These are phyloP conservation scores for Eucalyptus cloeziana DNA, from an alignment of 345 rosid genomes.

Conservation along the genomic window DNA sequence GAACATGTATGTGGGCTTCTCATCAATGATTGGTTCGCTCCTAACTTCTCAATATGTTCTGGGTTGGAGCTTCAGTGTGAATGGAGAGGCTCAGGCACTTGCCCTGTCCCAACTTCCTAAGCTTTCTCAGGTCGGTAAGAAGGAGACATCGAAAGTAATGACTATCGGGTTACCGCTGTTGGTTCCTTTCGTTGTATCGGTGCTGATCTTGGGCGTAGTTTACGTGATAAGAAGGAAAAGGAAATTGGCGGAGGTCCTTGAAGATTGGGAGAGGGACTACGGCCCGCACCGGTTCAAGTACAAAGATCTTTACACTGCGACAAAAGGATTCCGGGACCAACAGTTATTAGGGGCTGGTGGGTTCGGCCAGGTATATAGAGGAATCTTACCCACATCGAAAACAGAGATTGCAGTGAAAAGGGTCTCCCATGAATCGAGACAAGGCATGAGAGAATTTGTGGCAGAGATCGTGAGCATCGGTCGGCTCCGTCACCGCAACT, in stretches of 20 bases:
- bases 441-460: too few species aligned
- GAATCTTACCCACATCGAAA: slow-evolving; percentile 30
- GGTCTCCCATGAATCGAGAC: too few species aligned
- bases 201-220: background rate
- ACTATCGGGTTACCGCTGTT: slow-evolving; percentile 40
- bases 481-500: background rate
- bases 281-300: slow-evolving; percentile 48
- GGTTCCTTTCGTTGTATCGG: slow-evolving; percentile 4
- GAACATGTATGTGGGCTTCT: slow-evolving; percentile 65
- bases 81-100: slow-evolving; percentile 26
- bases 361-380: slow-evolving; percentile 60
- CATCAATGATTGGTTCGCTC: slow-evolving; percentile 36
- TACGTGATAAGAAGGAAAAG: too few species aligned
- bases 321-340: slow-evolving; percentile 52
- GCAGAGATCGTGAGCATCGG: slow-evolving; percentile 11
- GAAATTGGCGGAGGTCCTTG: too few species aligned
- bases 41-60: slow-evolving; percentile 20
- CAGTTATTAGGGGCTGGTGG: slow-evolving; percentile 57
- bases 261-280: background rate
- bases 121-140: slow-evolving; percentile 35
- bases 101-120: slow-evolving; percentile 44
- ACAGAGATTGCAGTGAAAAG: background rate
- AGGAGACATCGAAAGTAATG: slow-evolving; percentile 9
- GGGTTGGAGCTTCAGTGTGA: slow-evolving; percentile 63
- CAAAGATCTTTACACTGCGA: slow-evolving; percentile 52